Evolutionary conservation across 2,329 filamentous ascomycete genomes (phyloP), one percentile per base, ranked within the genome.

Genomic region (Paecilomyces niveus): DNA sequence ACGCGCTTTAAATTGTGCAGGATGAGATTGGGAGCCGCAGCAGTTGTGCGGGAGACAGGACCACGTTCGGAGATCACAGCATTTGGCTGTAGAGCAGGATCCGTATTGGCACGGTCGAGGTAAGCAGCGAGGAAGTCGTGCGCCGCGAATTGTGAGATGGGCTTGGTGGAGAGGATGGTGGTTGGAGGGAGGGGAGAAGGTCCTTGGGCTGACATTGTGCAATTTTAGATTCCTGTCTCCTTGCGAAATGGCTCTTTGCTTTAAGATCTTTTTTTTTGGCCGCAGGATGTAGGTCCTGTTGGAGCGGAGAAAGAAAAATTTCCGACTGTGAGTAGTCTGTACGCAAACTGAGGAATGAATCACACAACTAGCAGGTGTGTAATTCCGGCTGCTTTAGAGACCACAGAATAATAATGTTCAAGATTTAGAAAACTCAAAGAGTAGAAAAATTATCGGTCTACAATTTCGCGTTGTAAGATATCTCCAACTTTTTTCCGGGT

Each of bases 1-100:
- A 78, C 73, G 52, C 76, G 75, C 67, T 76, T 75, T 57, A 78
- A 63, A 59, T 76, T 78, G 65, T 78, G 76, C 51, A 78, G 66
- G 24, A 75, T 74, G 21, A 78, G 65, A 32, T 77, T 77, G 1
- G 74, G 73, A 22, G 73, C 71, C 3, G 72, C 68, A 45, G 73
- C 71, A 11, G 76, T 73, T 33, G 71, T 75, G 56, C 73, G 74
- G 26, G 74, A 74, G 56, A 76, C 66, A 35, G 76, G 76, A 2
- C 76, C 76, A 54, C 76, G 70, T 56, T 75, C 74, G 55, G 72
- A 76, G 59, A 78, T 75, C 58, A 72, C 71, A 29, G 76, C 73
- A 59, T 75, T 77, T 29, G 76, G 76, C 58, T 78, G 76, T 10
- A 77, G 69, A 13, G 73, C 70, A 22, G 76, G 71, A 61, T 78